These are phyloP conservation scores for Echinosophora koreensis DNA, from an alignment of 306 rosid genomes.

Conservation along the genomic window DNA sequence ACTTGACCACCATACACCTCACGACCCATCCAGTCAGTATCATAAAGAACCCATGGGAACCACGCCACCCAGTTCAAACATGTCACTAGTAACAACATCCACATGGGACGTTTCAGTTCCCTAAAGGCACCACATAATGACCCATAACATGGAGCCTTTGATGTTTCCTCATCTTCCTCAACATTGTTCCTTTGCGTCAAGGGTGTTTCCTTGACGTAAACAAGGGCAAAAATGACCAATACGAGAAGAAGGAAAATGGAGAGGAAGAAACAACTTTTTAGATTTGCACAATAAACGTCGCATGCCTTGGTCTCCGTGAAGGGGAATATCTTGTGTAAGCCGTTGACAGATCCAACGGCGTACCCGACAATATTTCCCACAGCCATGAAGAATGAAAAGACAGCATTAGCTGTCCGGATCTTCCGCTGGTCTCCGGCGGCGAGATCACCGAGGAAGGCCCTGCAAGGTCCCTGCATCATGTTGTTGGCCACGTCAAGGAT, in stretches of 20 bases:
- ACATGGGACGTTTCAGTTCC: constrained; percentile 64
- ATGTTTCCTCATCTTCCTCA: background rate
- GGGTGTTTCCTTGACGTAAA: constrained; percentile 47
- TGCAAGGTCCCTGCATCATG: constrained; percentile 77
- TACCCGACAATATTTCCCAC: constrained; percentile 73
- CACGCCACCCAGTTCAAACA: constrained; percentile 79
- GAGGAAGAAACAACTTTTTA: constrained; percentile 78
- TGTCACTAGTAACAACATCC: constrained; percentile 69
- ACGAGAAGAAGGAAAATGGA: constrained; percentile 47
- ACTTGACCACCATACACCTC: constrained; percentile 81
- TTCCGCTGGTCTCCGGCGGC: constrained; percentile 49
- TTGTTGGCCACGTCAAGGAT: constrained; percentile 74
- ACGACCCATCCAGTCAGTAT: constrained; percentile 89
- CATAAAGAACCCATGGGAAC: constrained; percentile 75
- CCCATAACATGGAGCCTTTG: constrained; percentile 38
- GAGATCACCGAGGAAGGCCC: constrained; percentile 68
- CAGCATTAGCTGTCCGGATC: constrained; percentile 51
- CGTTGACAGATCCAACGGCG: constrained; percentile 61
- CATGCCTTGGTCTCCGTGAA: constrained; percentile 72
- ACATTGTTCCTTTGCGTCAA: background rate
- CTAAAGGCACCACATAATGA: constrained; percentile 50
- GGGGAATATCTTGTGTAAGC: constrained; percentile 54
- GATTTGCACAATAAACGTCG: constrained; percentile 70
- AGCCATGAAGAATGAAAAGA: constrained; percentile 81
- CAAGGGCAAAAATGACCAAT: constrained; percentile 43